Base-by-base conservation (phyloP, 257 asterid genomes). In the Nicotiana attenuata region DNA sequence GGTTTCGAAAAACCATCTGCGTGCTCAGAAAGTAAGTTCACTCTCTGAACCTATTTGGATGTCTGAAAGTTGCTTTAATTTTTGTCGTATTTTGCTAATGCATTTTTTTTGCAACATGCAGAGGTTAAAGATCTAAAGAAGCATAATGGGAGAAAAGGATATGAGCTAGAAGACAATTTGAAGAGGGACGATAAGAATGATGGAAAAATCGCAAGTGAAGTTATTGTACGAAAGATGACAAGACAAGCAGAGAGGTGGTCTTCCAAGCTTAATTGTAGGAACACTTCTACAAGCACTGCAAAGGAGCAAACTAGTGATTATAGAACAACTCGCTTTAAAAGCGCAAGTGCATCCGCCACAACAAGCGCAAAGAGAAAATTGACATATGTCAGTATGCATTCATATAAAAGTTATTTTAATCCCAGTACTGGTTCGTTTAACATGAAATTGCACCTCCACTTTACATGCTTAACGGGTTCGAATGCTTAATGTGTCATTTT, bases 351-450 rank as follows among this genome's bases (percentile, higher is more conserved):
- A 56, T 41, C 83, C 2, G 20, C 29, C 4, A n/a, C 29, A n/a
- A 65, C 9, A 81, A 85, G 67, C 73, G 76, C 89, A 78, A 81
- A 47, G 65, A 89, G 85, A 82, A 88, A 85, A 80, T 80, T 78
- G 82, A 83, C 56, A 60, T 80, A 85, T 86, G 92, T 88, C 22
- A 87, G 88, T 86, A 80, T 81, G 89, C 88, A 76, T 83, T 73
- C 80, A 41, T n/a, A 76, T 14, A 47, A 73, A 73, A 73, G 38
- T 15, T 4, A 50, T 75, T 41, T 75, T 75, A 75, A 50, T 50
- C 52, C 16, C 63, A 50, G 16, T 47, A 75, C 52, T 60, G 0
- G 5, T 73, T 73, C 38, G 14, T 71, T 56, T 73, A 29, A 71
- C 61, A 47, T 73, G 78, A 47, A 73, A 24, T 13, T 73, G 35